Evolutionary conservation across 441 rosid genomes (phyloP).

Genomic region (Erysimum cheiri): DNA sequence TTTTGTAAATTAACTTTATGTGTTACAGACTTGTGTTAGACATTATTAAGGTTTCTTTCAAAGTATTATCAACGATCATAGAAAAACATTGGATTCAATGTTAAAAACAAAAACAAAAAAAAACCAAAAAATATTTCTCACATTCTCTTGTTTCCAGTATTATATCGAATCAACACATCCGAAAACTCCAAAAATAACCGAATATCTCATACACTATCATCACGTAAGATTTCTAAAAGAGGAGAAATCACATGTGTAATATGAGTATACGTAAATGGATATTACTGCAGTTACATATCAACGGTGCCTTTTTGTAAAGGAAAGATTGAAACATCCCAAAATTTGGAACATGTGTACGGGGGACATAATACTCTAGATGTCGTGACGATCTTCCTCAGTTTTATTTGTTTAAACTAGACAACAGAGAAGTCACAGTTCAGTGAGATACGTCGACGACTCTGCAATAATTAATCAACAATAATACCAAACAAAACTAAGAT

Average conservation of each 20-base stretch:
- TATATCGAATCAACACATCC: not conserved
- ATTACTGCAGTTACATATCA: constrained; percentile 8
- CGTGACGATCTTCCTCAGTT: constrained; percentile 28
- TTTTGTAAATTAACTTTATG: too few species aligned
- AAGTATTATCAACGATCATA: not conserved
- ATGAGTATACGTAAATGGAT: constrained; percentile 14
- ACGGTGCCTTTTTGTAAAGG: not conserved
- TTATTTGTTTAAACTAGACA: not conserved
- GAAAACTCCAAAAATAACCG: constrained; percentile 8
- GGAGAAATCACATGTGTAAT: constrained; percentile 24
- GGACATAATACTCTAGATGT: constrained; percentile 31
- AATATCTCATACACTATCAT: constrained; percentile 14
- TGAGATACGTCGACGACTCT: constrained; percentile 31
- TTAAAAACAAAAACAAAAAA: not conserved
- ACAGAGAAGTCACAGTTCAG: constrained; percentile 16
- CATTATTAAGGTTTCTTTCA: not conserved
- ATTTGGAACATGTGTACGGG: constrained; percentile 36
- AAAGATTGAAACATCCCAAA: constrained; percentile 12
- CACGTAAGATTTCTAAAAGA: not conserved
- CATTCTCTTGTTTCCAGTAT: not conserved
- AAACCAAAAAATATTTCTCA: not conserved
- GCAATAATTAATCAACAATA: constrained; percentile 28
- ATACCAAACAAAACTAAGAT: constrained; percentile 34
- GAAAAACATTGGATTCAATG: not conserved
- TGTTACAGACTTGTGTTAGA: not conserved